Evolutionary conservation across 495 filamentous ascomycete genomes (phyloP).

Genomic region (Penicillium cinerascens): DNA sequence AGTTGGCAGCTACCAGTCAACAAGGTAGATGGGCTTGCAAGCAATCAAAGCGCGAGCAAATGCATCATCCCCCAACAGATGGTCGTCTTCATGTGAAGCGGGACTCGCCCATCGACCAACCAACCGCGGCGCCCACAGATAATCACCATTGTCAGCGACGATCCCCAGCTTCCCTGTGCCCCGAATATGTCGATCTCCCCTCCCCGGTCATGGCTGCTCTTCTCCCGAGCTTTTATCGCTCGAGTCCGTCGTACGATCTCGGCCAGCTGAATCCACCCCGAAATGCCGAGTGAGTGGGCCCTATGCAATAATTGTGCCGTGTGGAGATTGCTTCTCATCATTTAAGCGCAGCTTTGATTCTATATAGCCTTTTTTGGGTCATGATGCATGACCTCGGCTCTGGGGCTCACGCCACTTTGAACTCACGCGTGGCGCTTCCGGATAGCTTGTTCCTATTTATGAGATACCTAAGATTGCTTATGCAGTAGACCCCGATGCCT

Average conservation of each 20-base stretch:
- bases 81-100: slow-evolving; percentile 10
- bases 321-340: background rate
- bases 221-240: slow-evolving; percentile 4
- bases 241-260: slow-evolving; percentile 18
- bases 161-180: slow-evolving; percentile 4
- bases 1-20: no score
- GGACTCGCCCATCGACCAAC: background rate
- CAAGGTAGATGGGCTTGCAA: background rate
- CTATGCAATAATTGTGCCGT: slow-evolving; percentile 4
- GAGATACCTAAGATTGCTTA: background rate
- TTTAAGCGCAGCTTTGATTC: background rate
- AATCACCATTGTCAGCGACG: background rate
- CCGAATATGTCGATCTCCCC: slow-evolving; percentile 3
- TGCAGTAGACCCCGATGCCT: background rate
- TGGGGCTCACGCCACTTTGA: slow-evolving; percentile 7
- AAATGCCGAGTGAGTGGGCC: slow-evolving; percentile 8
- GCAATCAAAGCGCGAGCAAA: background rate
- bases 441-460: background rate
- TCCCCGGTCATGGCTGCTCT: background rate
- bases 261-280: slow-evolving; percentile 10
- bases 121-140: slow-evolving; percentile 9
- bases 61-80: background rate
- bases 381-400: slow-evolving; percentile 14
- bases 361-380: background rate
- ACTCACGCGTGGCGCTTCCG: background rate